Evolutionary conservation across 139 green algal species (phyloP), one percentile per base, ranked within the genome.

Genomic region (Eudorina sp.): DNA sequence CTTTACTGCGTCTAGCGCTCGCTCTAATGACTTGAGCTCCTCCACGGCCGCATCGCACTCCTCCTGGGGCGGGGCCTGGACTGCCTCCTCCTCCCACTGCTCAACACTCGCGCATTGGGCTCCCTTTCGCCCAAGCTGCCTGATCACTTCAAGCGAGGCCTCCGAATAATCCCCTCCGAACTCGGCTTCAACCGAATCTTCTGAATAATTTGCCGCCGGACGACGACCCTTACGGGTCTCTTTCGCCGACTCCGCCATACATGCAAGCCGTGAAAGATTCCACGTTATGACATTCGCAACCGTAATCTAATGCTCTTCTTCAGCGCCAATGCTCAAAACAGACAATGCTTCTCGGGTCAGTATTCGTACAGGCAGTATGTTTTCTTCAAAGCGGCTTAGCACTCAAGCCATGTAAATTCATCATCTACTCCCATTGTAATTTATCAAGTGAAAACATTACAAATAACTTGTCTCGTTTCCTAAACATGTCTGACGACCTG

Each of bases 101-200:
- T 77, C 80, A 4, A 86, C 14, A 8, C 64, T n/a, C 5, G n/a
- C 80, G 31, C 62, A 86, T 4, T 43, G 43, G 4, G 27, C n/a
- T 2, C 66, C 66, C 31, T 77, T 86, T 18, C 29, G 41, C 11
- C 46, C 43, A 1, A 85, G 55, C 18, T 14, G 4, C 6, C 84
- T 41, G 1, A 92, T 31, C 0, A 89, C 53, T 25, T 92, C 68
- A 4, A 88, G 70, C 48, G 77, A 90, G 0, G 45, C 89, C 36
- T 92, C 89, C 6, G 69, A 87, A 60, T 87, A 86, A 0, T 92
- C 79, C 0, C 53, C 79, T 4, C 72, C 84, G 66, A 84, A 90
- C 31, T 90, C 69, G 1, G 72, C 43, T 5, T 88, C 78, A 4
- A 90, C 55, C 1, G 73, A 79, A 45, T 90, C 82, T 29, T 88